phyloP scores from a whole-genome alignment of 1,284 basidiomycete species.

The Rhodotorula sp. region DNA sequence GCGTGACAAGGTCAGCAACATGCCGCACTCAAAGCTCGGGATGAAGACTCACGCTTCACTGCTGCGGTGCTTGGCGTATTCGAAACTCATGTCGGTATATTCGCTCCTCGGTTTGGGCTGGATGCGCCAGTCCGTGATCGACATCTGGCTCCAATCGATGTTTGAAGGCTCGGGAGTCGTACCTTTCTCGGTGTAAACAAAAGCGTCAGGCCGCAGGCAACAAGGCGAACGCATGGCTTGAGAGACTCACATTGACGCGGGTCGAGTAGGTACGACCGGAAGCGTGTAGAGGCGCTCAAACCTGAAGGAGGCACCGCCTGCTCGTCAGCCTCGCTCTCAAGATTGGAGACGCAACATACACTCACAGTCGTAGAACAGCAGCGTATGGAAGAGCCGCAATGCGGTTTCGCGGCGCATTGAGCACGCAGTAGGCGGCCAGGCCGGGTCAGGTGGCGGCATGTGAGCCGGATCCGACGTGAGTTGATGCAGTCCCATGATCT shows the following conservation, averaged over 20 bases:
- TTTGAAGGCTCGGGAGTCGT: conserved; percentile 29
- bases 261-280: conserved; percentile 30
- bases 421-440: conserved; percentile 30
- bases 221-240: neutral
- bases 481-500: conserved; percentile 32
- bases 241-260: conserved; percentile 12
- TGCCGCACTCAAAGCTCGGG: no score
- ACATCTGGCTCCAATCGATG: conserved; percentile 33
- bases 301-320: neutral
- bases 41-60: conserved; percentile 4
- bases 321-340: neutral
- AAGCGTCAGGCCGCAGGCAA: neutral
- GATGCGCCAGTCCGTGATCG: conserved; percentile 32
- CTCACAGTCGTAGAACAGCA: conserved; percentile 26
- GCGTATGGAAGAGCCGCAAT: conserved; percentile 19
- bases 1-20: neutral
- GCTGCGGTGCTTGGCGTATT: conserved; percentile 19
- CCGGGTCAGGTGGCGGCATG: conserved; percentile 37
- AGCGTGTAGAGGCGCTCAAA: conserved; percentile 30
- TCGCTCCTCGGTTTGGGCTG: conserved; percentile 7
- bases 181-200: neutral
- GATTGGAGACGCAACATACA: no score
- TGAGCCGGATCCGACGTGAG: conserved; percentile 25
- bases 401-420: conserved; percentile 28
- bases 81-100: conserved; percentile 33